A percentile compares a stretch with the other conserved stretches of the same genome.
phyloP scores from a whole-genome alignment of 768 basidiomycete species.

The Agaricus subrufescens region DNA sequence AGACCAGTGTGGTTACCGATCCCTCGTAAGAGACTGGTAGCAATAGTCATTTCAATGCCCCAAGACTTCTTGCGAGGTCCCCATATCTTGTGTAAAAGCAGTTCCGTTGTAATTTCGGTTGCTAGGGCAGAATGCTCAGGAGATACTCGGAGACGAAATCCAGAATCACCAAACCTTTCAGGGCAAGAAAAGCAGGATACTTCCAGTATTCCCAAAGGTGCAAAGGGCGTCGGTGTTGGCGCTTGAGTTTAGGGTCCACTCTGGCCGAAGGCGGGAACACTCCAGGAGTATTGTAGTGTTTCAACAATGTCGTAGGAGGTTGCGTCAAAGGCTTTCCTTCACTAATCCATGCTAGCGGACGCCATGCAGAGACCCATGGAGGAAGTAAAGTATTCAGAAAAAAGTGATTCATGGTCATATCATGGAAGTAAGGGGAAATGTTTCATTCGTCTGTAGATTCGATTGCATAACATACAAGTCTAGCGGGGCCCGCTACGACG shows the following conservation, averaged over 20 bases:
- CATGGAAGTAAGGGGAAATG: constrained; percentile 6
- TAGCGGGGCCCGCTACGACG: background rate
- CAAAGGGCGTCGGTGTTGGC: constrained; percentile 47
- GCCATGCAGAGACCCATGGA: constrained; percentile 11
- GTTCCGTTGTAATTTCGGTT: constrained; percentile 54
- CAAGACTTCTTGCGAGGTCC: constrained; percentile 88
- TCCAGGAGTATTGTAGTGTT: constrained; percentile 64
- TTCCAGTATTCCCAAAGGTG: constrained; percentile 71
- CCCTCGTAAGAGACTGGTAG: constrained; percentile 82
- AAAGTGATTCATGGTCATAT: constrained; percentile 10
- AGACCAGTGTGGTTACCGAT: constrained; percentile 77
- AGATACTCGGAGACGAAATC: background rate
- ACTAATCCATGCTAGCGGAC: constrained; percentile 7
- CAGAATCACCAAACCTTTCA: constrained; percentile 48
- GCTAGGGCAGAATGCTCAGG: constrained; percentile 20
- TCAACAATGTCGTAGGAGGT: constrained; percentile 29
- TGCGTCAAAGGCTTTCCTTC: constrained; percentile 19
- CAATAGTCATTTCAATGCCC: constrained; percentile 93
- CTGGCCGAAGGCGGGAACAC: constrained; percentile 71
- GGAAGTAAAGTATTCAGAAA: constrained; percentile 9
- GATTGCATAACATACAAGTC: constrained; percentile 4
- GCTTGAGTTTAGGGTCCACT: constrained; percentile 63
- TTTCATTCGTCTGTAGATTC: constrained; percentile 4
- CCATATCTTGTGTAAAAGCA: constrained; percentile 75
- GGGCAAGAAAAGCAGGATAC: constrained; percentile 58